A percentile compares a stretch with the other conserved stretches of the same genome.
Evolutionary conservation across 2,329 filamentous ascomycete species (phyloP).

Genomic region (Byssothecium circinans): DNA sequence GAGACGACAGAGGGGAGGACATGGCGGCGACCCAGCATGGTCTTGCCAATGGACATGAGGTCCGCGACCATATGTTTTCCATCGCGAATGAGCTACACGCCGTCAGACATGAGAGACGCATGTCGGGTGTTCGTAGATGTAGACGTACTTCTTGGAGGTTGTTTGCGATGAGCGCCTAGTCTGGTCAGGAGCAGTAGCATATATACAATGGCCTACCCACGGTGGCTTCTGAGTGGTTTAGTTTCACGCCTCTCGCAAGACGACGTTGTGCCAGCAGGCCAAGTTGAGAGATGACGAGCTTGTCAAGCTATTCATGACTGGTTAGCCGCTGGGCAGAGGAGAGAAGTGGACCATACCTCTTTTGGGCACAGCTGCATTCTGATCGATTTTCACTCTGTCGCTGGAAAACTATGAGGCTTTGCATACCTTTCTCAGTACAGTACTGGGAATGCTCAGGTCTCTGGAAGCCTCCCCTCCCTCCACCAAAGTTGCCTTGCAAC

Average conservation of each 20-base stretch:
- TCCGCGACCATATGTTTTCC: constrained; percentile 88
- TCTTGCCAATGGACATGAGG: constrained; percentile 87
- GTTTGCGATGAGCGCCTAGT: constrained; percentile 76
- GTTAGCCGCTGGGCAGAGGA: constrained; percentile 25
- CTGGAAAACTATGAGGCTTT: too few relatives aligned
- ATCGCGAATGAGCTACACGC: constrained; percentile 81
- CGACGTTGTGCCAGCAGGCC: constrained; percentile 85
- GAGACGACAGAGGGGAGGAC: constrained; percentile 80
- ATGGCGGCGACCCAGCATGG: constrained; percentile 90
- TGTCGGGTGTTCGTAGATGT: constrained; percentile 6
- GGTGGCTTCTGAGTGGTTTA: constrained; percentile 88
- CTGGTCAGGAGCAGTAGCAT: constrained; percentile 27
- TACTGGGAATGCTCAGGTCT: too few relatives aligned
- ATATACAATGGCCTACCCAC: constrained; percentile 51
- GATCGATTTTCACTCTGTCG: too few relatives aligned
- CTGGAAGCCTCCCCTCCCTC: too few relatives aligned
- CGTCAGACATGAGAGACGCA: constrained; percentile 30
- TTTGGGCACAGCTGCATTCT: constrained; percentile 44
- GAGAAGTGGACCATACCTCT: constrained; percentile 27
- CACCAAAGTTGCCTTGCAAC: background rate
- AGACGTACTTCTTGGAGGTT: constrained; percentile 77
- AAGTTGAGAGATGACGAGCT: constrained; percentile 88
- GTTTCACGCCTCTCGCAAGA: constrained; percentile 80
- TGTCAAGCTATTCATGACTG: constrained; percentile 71
- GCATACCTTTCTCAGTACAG: too few relatives aligned